phyloP scores from a whole-genome alignment of 805 yeast genomes.

The Kuraishia capsulata region DNA sequence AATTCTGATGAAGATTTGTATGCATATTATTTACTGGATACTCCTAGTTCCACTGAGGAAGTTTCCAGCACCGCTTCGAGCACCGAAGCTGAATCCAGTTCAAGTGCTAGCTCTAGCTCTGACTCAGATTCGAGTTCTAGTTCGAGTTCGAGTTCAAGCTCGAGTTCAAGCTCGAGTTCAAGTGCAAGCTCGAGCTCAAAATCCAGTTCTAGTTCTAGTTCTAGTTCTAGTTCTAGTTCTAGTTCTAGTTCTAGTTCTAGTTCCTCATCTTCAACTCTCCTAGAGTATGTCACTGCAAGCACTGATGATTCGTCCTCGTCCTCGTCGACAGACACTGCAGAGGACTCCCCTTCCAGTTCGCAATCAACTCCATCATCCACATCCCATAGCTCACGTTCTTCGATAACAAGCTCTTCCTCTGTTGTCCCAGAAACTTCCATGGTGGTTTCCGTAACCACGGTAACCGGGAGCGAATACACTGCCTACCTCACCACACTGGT shows the following conservation, averaged over 20 bases:
- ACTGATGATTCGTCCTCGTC: constrained; percentile 6
- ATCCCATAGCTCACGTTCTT: constrained; percentile 12
- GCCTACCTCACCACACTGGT: constrained; percentile 14
- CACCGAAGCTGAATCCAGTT: not conserved
- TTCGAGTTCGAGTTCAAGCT: constrained; percentile 3
- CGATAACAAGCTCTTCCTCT: constrained; percentile 4
- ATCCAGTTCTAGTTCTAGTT: constrained; percentile 1
- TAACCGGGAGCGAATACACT: constrained; percentile 12
- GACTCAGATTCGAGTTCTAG: constrained; percentile 3
- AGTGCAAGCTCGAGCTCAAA: constrained; percentile 1
- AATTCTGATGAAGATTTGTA: constrained; percentile 1
- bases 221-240: constrained; percentile 2
- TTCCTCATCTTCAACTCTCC: constrained; percentile 1
- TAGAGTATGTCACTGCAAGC: constrained; percentile 11
- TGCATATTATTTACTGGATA: constrained; percentile 1
- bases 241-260: constrained; percentile 4
- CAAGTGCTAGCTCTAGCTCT: not conserved
- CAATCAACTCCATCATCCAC: constrained; percentile 13
- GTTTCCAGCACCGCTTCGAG: not conserved
- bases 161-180: constrained; percentile 6
- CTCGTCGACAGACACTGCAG: constrained; percentile 6
- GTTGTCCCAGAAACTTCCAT: constrained; percentile 5
- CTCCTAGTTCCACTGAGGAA: not conserved
- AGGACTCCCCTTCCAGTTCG: constrained; percentile 8
- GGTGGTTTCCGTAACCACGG: constrained; percentile 10